A percentile compares a stretch with the other conserved stretches of the same genome.
phyloP scores from a whole-genome alignment of 116 monocot species.

The Trichopus zeylanicus region DNA sequence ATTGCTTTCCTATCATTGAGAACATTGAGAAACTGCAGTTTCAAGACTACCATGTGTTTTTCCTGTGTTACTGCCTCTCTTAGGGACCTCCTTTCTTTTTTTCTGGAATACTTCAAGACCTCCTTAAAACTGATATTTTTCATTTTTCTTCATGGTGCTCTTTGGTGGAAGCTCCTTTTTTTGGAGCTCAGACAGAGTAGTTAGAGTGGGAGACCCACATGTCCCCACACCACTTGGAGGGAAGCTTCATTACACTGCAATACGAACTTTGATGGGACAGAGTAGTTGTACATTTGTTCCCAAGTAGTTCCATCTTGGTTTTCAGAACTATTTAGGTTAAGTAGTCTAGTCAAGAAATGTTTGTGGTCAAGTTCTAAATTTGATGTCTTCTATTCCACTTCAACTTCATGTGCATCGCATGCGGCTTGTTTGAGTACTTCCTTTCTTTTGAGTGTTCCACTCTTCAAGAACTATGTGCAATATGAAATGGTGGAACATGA shows the following conservation, averaged over 20 bases:
- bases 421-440: not conserved
- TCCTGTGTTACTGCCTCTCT: too few species aligned
- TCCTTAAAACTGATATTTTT: too few species aligned
- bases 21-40: too few species aligned
- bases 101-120: too few species aligned
- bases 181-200: not conserved
- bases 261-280: not conserved
- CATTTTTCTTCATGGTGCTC: not conserved
- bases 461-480: not conserved
- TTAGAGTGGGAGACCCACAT: not conserved
- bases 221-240: not conserved
- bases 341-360: too few species aligned
- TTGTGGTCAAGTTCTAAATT: too few species aligned
- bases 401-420: constrained; percentile 1
- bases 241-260: not conserved
- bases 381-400: not conserved
- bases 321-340: too few species aligned
- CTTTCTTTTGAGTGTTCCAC: not conserved
- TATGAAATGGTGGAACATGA: not conserved
- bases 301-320: not conserved
- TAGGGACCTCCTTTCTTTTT: too few species aligned
- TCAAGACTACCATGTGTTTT: too few species aligned
- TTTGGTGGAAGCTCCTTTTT: not conserved
- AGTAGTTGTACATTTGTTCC: not conserved
- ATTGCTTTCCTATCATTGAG: too few species aligned